phyloP scores from a whole-genome alignment of 179 eudicot species.

The Actinidia arguta region DNA sequence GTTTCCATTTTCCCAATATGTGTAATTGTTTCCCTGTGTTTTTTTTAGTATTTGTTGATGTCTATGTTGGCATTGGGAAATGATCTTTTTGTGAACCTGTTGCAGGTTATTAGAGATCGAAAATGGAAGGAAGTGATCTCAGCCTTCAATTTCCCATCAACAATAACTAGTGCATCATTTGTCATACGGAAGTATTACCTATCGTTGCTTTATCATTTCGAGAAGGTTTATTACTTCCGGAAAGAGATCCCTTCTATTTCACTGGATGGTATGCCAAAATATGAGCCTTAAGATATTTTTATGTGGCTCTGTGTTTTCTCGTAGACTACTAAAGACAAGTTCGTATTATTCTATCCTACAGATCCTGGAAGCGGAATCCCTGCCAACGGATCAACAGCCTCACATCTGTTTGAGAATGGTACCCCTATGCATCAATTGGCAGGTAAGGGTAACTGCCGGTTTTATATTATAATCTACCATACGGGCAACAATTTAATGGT shows the following conservation, averaged over 20 bases:
- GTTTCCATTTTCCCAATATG: not conserved
- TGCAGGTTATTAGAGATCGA: constrained; percentile 74
- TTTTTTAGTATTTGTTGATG: not conserved
- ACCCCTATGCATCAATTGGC: constrained; percentile 32
- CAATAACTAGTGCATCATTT: constrained; percentile 68
- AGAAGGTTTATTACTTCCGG: constrained; percentile 77
- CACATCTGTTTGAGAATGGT: constrained; percentile 28
- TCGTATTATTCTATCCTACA: constrained; percentile 23
- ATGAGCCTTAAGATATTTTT: not conserved
- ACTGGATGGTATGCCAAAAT: constrained; percentile 43
- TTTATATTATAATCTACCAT: not conserved
- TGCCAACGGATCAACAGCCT: constrained; percentile 32
- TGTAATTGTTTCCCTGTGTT: constrained; percentile 4
- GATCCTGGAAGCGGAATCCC: constrained; percentile 35
- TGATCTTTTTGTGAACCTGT: constrained; percentile 2
- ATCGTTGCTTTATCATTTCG: constrained; percentile 81
- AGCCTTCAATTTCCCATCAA: constrained; percentile 53
- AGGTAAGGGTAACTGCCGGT: constrained; percentile 30
- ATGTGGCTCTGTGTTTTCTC: constrained; percentile 9
- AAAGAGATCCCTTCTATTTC: constrained; percentile 51
- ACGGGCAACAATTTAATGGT: not conserved
- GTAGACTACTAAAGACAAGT: constrained; percentile 14
- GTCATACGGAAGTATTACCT: constrained; percentile 65
- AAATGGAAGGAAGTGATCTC: constrained; percentile 84
- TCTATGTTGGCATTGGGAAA: not conserved